phyloP scores from a whole-genome alignment of 2,329 filamentous ascomycete species.

The Cordyceps fumosorosea region DNA sequence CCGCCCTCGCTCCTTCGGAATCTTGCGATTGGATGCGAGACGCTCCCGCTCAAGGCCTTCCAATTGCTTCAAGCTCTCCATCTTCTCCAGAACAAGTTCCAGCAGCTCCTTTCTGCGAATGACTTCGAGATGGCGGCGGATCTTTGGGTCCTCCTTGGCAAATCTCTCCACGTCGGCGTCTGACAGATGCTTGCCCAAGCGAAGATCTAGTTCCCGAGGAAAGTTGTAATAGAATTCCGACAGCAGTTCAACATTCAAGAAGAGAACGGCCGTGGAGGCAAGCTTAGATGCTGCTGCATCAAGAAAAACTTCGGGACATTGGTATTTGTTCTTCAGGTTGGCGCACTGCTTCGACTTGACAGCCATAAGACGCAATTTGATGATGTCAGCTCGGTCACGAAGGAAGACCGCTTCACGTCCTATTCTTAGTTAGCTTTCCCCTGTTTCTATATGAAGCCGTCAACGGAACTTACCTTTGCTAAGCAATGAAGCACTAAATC shows the following conservation, averaged over 20 bases:
- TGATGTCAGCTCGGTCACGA: constrained; percentile 79
- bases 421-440: constrained; percentile 32
- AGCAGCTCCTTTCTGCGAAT: constrained; percentile 88
- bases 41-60: constrained; percentile 65
- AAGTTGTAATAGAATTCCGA: constrained; percentile 99
- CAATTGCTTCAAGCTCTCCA: constrained; percentile 80
- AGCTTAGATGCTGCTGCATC: constrained; percentile 94
- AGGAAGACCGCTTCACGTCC: constrained; percentile 92
- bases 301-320: constrained; percentile 96
- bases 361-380: constrained; percentile 83
- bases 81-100: constrained; percentile 90
- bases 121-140: constrained; percentile 82
- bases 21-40: constrained; percentile 19
- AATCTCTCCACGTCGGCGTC: constrained; percentile 81
- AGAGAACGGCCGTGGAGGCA: constrained; percentile 88
- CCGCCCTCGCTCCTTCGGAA: constrained; percentile 36
- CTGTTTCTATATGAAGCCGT: background rate
- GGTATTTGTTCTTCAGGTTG: constrained; percentile 81
- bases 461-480: constrained; percentile 56
- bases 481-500: constrained; percentile 85
- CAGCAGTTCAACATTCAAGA: constrained; percentile 93
- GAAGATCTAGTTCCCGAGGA: constrained; percentile 80
- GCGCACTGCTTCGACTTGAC: constrained; percentile 88
- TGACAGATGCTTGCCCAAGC: constrained; percentile 73
- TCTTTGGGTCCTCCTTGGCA: constrained; percentile 86